phyloP scores from a whole-genome alignment of 192 early-diverging fungal species.

The Irineochytrium annulatum region DNA sequence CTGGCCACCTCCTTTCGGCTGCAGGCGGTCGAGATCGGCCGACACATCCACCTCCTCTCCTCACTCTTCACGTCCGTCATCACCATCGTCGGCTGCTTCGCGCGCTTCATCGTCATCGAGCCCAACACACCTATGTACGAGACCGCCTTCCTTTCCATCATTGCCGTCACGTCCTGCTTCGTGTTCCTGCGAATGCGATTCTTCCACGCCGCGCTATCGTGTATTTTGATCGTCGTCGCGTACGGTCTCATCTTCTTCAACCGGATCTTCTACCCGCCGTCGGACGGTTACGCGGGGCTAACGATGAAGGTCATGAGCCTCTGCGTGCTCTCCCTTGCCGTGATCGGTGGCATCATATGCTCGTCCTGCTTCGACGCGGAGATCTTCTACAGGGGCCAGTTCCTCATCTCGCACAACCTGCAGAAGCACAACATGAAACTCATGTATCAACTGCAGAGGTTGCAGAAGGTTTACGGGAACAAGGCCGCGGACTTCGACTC shows the following conservation, averaged over 20 bases:
- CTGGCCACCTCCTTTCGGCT: background rate
- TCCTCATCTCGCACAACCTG: slow-evolving; percentile 30
- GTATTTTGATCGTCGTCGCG: too few species aligned
- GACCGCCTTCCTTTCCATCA: background rate
- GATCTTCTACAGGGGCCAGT: slow-evolving; percentile 31
- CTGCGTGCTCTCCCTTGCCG: too few species aligned
- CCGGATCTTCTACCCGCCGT: too few species aligned
- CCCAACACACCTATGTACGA: background rate
- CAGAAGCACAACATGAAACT: slow-evolving; percentile 41
- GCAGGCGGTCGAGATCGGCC: background rate
- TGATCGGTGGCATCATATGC: background rate
- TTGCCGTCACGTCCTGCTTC: background rate
- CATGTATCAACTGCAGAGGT: slow-evolving; percentile 39
- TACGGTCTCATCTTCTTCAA: too few species aligned
- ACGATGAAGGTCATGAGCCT: too few species aligned
- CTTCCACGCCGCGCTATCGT: too few species aligned
- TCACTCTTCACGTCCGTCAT: background rate
- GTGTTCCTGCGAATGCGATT: too few species aligned
- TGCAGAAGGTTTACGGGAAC: slow-evolving; percentile 39
- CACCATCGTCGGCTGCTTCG: background rate
- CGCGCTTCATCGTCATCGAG: background rate
- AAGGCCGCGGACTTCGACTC: slow-evolving; percentile 45
- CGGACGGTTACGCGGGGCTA: too few species aligned
- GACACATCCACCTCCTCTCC: background rate
- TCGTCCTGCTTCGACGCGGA: slow-evolving; percentile 30